Base-by-base conservation (phyloP, 2,329 filamentous ascomycete species). In the Calonectria hongkongensis region DNA sequence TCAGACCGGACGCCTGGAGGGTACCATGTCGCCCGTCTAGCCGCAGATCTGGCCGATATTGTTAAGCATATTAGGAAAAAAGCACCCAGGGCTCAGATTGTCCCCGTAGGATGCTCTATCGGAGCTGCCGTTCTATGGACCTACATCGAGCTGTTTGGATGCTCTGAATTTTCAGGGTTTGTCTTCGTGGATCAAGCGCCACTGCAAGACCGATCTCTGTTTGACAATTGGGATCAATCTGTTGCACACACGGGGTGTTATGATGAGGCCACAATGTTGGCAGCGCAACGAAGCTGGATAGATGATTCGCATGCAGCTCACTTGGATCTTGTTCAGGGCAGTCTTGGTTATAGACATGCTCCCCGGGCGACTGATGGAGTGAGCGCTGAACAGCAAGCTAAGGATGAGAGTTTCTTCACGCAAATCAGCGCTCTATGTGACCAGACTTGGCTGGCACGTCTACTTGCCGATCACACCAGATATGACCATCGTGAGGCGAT, bases 101-200 rank as follows among this genome's bases (percentile, higher is more conserved):
- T 80, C 18, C 79, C 79, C 9, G 79, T 80, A 39, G 79, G 79
- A 21, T 80, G 79, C 43, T 80, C 79, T 15, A 80, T 80, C 36
- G 79, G 79, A 15, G 79, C 79, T 28, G 79, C 79, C 18, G 79
- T 80, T 39, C 66, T 80, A n/a, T 80, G 79, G 79, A 79, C 79
- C 8, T 79, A 80, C 8, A 33, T 78, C 21, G 79, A 80, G 39
- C 56, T 80, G 16, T 80, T 80, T 68, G 76, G 76, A 6, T 77
- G 77, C 18, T 58, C 56, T 15, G 78, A 79, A n/a, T 80, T 80
- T 72, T 50, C 73, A 8, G 79, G 79, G 1, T 66, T 80, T 56
- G 79, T 79, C n/a, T 80, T 80, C 36, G 79, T 80, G 39, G 79
- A 80, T 28, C 79, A 80, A 66, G 79, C 79, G 25, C 79, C 79